These are phyloP conservation scores for Circinella minor DNA, from an alignment of 371 early-diverging fungal genomes.

Conservation along the genomic window DNA sequence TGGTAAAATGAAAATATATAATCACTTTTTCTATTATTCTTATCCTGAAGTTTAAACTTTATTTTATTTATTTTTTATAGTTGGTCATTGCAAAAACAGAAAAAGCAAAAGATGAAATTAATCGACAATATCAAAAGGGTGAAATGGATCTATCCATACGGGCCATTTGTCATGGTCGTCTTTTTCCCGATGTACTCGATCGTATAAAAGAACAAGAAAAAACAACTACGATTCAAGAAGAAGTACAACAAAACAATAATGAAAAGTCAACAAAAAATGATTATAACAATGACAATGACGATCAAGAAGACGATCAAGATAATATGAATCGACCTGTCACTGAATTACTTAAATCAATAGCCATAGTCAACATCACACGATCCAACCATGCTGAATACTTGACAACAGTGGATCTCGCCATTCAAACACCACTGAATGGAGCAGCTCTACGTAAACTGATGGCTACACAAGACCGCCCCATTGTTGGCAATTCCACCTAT, in stretches of 20 bases:
- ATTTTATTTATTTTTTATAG: slow-evolving; percentile 22
- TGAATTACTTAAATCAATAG: slow-evolving; percentile 12
- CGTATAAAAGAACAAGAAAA: slow-evolving; percentile 12
- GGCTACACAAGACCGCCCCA: slow-evolving; percentile 49
- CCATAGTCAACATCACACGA: slow-evolving; percentile 39
- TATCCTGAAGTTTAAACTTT: background rate
- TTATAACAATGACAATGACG: slow-evolving; percentile 15
- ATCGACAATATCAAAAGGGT: slow-evolving; percentile 31
- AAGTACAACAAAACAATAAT: background rate
- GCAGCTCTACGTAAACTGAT: slow-evolving; percentile 31
- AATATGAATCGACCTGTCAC: slow-evolving; percentile 11
- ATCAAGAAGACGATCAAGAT: slow-evolving; percentile 26
- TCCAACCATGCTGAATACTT: slow-evolving; percentile 55
- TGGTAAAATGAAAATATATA: slow-evolving; percentile 35
- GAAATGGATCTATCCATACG: slow-evolving; percentile 41
- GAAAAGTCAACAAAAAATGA: background rate
- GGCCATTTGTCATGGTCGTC: slow-evolving; percentile 53
- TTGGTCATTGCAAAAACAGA: slow-evolving; percentile 53
- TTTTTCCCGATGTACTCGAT: slow-evolving; percentile 22
- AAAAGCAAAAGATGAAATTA: slow-evolving; percentile 29
- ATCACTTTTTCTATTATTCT: background rate
- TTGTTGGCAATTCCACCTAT: slow-evolving; percentile 66
- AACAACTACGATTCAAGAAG: too few species aligned
- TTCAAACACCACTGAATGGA: slow-evolving; percentile 41
- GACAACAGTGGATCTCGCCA: slow-evolving; percentile 43